These are phyloP conservation scores for Ambrosia artemisiifolia DNA, from an alignment of 129 eudicot species.

Conservation along the genomic window DNA sequence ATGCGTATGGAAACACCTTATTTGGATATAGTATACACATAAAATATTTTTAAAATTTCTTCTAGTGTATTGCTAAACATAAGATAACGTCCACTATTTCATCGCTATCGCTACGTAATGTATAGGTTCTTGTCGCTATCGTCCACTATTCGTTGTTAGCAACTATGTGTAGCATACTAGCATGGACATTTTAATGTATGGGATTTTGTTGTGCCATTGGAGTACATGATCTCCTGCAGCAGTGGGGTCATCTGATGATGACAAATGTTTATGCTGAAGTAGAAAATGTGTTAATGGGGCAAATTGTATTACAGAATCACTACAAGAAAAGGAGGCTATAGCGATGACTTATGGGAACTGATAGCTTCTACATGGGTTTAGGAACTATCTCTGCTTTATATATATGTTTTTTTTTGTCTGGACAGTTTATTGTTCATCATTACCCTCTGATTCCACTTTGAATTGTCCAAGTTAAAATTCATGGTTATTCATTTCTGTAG, in stretches of 20 bases:
- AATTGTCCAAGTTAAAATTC: background rate
- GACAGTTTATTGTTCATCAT: background rate
- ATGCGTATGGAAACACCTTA: too few relatives aligned
- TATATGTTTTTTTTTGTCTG: background rate
- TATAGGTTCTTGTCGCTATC: too few relatives aligned
- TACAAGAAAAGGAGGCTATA: too few relatives aligned
- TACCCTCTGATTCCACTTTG: background rate
- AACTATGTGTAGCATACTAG: background rate
- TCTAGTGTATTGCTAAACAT: too few relatives aligned
- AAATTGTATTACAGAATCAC: background rate
- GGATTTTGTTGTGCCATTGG: background rate
- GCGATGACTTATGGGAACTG: too few relatives aligned
- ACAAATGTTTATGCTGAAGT: background rate
- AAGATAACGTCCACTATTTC: too few relatives aligned
- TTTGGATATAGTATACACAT: too few relatives aligned
- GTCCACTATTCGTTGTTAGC: too few relatives aligned
- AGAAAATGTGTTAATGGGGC: background rate
- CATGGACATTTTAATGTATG: background rate
- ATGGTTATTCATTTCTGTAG: constrained; percentile 32
- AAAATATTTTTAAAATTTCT: too few relatives aligned
- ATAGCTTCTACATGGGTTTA: background rate
- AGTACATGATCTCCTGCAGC: background rate
- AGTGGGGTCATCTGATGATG: background rate
- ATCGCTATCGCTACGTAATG: too few relatives aligned
- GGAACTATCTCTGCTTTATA: background rate